Conservation (phyloP, 2,329 filamentous ascomycete genomes). For the Penicillium sp. region DNA sequence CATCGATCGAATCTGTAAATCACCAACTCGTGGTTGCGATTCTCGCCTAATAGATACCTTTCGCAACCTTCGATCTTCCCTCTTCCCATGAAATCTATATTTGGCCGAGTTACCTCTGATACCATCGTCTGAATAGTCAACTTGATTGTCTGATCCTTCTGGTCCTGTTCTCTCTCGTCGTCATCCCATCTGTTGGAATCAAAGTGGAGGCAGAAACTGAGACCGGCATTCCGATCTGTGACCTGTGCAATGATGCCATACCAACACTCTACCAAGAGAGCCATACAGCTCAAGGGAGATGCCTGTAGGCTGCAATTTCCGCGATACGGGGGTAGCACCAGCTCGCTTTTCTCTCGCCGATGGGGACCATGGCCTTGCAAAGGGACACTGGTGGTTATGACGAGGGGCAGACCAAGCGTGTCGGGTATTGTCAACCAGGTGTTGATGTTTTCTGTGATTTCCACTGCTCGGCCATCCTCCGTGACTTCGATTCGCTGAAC, state of each 20-base stretch:
- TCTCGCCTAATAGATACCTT: slow-evolving; percentile 61
- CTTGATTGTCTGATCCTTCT: slow-evolving; percentile 23
- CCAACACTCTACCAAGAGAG: slow-evolving; percentile 25
- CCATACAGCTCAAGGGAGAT: slow-evolving; percentile 17
- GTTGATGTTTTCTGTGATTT: slow-evolving; percentile 58
- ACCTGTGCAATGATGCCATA: slow-evolving; percentile 39
- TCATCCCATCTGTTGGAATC: slow-evolving; percentile 21
- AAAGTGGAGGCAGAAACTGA: slow-evolving; percentile 40
- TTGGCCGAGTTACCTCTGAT: slow-evolving; percentile 34
- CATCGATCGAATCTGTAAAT: slow-evolving; percentile 51
- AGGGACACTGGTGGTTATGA: slow-evolving; percentile 52
- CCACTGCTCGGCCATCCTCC: slow-evolving; percentile 47
- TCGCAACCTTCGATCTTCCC: slow-evolving; percentile 60
- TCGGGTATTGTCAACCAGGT: slow-evolving; percentile 39
- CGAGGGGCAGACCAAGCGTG: slow-evolving; percentile 31
- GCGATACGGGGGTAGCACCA: slow-evolving; percentile 47
- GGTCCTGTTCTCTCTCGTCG: slow-evolving; percentile 3
- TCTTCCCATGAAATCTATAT: slow-evolving; percentile 50
- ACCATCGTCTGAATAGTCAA: slow-evolving; percentile 32
- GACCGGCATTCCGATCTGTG: slow-evolving; percentile 29
- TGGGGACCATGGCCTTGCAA: slow-evolving; percentile 51
- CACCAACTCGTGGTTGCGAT: slow-evolving; percentile 50
- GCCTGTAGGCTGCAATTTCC: slow-evolving; percentile 41
- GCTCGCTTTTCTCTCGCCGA: slow-evolving; percentile 48
- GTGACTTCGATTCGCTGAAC: slow-evolving; percentile 55